Base-by-base conservation (phyloP, 805 yeast species). In the Kuraishia cidri region DNA sequence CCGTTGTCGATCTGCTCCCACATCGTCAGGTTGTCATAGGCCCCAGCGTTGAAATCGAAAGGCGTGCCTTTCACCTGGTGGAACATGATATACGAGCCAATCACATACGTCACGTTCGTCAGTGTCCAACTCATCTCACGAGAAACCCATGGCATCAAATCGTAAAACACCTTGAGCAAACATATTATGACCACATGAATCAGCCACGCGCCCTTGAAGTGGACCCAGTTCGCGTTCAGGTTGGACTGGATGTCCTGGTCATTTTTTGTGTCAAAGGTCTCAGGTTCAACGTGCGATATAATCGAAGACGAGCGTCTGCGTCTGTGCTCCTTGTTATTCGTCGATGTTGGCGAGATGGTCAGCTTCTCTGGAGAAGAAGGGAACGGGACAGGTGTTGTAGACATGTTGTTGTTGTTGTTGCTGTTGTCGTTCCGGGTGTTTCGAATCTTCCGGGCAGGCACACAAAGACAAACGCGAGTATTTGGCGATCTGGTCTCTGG, bases 61-160 rank as follows among this genome's bases (percentile, higher is more conserved):
- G 98, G 98, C 2, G 95, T 87, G 24, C 98, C 98, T 49, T 90
- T 92, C 29, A 92, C 85, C 54, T 84, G 80, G 56, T 90, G 98
- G 54, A 90, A 92, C 97, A 90, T 92, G 40, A 90, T 75, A 54
- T 87, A 92, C 1, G 94, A 79, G 4, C 97, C 97, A 42, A 83
- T 73, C 35, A 83, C 90, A 54, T 90, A 90, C 5, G 95, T 79
- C 32, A 81, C 71, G 52, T 90, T 92, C 5, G 97, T 90, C 43
- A 92, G 58, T 2, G 97, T 85, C 98, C 98, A 90, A 38, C 83
- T 72, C 69, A 87, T 71, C 54, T 88, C 94, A 36, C 74, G 78
- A 39, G 79, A 75, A 33, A 84, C 72, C n/a, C 81, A 77, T 2
- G 94, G 90, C 26, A 90, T 62, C 40, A 86, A 66, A 54, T 85